Base-by-base conservation (phyloP, 305 asterid species). In the Fraxinus velutina region DNA sequence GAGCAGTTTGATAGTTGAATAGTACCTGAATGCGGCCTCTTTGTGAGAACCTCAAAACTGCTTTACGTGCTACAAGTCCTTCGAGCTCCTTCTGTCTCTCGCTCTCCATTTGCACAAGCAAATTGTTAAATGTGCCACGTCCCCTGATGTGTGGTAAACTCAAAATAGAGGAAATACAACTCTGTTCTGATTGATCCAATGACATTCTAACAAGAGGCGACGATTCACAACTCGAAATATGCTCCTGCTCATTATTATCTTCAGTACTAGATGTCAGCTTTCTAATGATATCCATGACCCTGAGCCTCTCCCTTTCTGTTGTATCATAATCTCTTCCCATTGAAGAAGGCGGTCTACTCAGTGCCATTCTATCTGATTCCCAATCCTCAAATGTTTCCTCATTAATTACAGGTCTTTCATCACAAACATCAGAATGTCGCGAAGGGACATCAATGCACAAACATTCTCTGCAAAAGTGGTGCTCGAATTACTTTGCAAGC, bases 1-100 rank as follows among this genome's bases (percentile, higher is more conserved):
- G 76, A n/a, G 34, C 29, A 27, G 12, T 6, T 6, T 30, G 32
- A 47, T 15, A 39, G 60, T 9, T 62, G 50, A 22, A 21, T 29
- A 2, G 30, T 36, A 93, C 98, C 93, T 95, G 95, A 78, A 95
- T 92, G 83, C 95, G 96, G 75, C 94, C 97, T 80, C 91, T 84
- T n/a, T 95, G 94, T 32, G 97, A 84, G 88, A 91, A 93, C 80
- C 81, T 85, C 60, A 98, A 91, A 66, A 93, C 98, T 0, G 94
- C 86, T 66, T 89, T 89, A 2, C 87, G 87, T 3, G 84, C 84
- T 15, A 52, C 82, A 22, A 95, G 92, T 1, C 85, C 84, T 70
- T 90, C 85, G 27, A 95, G 95, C 86, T 95, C 98, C n/a, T 73
- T 81, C 7, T 85, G 81, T 86, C 92, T 86, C 1, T 95, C 95